phyloP scores from a whole-genome alignment of 2,329 filamentous ascomycete species.

The Lanzia echinophila region DNA sequence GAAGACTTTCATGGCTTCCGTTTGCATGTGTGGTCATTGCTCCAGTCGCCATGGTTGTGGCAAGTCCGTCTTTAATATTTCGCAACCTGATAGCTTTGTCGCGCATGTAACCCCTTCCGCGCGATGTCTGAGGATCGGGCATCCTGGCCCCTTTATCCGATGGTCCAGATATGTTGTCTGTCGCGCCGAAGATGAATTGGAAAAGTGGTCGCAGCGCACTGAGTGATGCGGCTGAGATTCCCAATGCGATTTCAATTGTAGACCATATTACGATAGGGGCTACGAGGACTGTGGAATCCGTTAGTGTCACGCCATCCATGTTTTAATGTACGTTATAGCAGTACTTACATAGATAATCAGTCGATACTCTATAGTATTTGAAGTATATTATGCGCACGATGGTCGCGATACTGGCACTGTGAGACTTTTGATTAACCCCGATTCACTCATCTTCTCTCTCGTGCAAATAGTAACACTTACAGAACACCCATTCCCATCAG shows the following conservation, averaged over 20 bases:
- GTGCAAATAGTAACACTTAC: neutral
- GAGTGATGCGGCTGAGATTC: neutral
- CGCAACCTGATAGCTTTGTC: neutral
- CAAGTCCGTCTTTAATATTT: neutral
- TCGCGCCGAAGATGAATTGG: neutral
- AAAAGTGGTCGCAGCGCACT: neutral
- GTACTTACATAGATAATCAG: constrained; percentile 2
- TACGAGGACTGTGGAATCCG: neutral
- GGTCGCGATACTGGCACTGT: neutral
- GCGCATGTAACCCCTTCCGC: neutral
- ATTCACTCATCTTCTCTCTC: neutral
- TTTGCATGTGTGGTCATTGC: neutral
- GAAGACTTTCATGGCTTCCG: neutral
- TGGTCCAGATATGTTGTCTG: neutral
- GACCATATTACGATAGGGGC: constrained; percentile 4
- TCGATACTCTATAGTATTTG: neutral
- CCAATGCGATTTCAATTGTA: neutral
- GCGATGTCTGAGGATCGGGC: neutral
- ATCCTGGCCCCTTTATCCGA: neutral
- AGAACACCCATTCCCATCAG: constrained; percentile 3
- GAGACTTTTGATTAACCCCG: neutral
- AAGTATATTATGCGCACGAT: constrained; percentile 4
- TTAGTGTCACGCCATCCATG: neutral
- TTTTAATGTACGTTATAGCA: neutral
- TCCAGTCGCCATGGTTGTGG: neutral